A percentile compares a stretch with the other conserved stretches of the same genome.
Conservation (phyloP, 78 protist genomes). For the Dictyostelium intermedium region DNA sequence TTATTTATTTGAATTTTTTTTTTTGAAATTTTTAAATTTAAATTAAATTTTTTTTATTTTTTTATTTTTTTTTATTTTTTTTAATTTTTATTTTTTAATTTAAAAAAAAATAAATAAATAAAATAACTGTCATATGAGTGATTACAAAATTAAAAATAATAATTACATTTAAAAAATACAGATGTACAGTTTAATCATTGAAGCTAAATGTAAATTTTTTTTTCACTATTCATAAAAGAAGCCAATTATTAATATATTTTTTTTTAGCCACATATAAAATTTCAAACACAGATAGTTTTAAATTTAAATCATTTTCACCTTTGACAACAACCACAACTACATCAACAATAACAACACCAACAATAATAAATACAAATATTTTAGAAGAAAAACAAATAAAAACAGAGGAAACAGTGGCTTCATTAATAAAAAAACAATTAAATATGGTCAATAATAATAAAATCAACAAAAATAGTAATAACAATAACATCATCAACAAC, state of each 20-base stretch:
- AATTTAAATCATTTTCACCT: background rate
- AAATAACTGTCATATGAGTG: background rate
- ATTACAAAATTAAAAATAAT: background rate
- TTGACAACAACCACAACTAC: background rate
- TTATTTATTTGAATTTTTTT: background rate
- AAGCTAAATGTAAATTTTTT: background rate
- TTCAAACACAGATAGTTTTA: background rate
- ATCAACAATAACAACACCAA: background rate
- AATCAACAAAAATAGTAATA: background rate
- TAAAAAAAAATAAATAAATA: background rate
- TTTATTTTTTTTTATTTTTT: background rate
- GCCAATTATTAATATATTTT: background rate
- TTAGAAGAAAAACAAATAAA: background rate
- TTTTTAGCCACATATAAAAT: background rate
- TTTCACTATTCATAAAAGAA: background rate
- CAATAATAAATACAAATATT: background rate
- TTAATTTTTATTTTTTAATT: background rate
- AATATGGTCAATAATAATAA: background rate
- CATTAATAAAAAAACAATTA: background rate
- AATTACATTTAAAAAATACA: background rate
- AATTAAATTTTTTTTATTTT: background rate
- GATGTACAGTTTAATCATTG: conserved; percentile 20
- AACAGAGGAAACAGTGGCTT: background rate
- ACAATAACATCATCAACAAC: background rate
- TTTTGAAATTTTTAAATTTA: background rate